Evolutionary conservation across 2,329 filamentous ascomycete species (phyloP), one percentile per base, ranked within the genome.

Genomic region (Calcarisporium arbuscula): DNA sequence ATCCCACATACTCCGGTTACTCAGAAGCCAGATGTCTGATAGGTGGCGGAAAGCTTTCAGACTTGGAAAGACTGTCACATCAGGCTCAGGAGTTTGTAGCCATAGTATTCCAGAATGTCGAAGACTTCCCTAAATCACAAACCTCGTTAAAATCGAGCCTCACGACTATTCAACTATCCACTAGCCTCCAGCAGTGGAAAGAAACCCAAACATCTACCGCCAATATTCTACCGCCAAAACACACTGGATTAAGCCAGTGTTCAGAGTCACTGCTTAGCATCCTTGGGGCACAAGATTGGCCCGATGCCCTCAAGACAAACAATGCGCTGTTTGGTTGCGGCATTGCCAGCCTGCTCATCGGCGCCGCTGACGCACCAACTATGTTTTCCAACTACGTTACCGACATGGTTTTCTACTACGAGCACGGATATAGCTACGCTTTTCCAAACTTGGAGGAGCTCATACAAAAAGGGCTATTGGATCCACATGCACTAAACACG

Each of bases 301-400:
- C 38, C 12, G 34, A 38, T 10, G 38, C 38, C 14, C n/a, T 43
- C n/a, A 35, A 31, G 26, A 48, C 44, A 15, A 47, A 40, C 38
- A 46, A 47, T 25, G 40, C 44, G 10, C 22, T 48, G 9, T 47
- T 45, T 15, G 44, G 45, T 15, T 45, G 44, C 25, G 44, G 44
- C 16, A 42, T 46, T 6, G 36, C 39, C 28, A 39, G 27, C 23
- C 19, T 48, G 33, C 35, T 45, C 23, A 47, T 45, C 3, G 45
- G 45, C 19, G 40, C 38, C 9, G 40, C 40, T 10, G 38, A 48
- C 21, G 42, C 32, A 17, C 32, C 21, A 29, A 43, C 42, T 28
- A 39, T 47, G 34, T 47, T 47, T 34, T 48, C 45, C 32, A 48
- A 48, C 28, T 45, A 46, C 19, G 44, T 45, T 28, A 45, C 40